Percentiles rank a stretch among this genome's conserved stretches.
phyloP scores from a whole-genome alignment of 169 alveolate genomes.

The Plasmodium sp. region DNA sequence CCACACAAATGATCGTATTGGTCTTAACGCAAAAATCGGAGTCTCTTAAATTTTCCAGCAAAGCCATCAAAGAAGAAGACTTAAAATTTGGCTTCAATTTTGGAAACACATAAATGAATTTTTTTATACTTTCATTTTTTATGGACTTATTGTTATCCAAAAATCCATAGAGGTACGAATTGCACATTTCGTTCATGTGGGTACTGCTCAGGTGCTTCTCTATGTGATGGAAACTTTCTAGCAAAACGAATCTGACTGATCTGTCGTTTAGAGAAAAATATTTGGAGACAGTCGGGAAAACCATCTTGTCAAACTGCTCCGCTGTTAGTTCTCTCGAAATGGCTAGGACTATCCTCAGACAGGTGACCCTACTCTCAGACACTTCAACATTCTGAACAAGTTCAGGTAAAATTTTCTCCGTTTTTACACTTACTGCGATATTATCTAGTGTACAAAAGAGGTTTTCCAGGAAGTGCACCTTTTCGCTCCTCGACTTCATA shows the following conservation, averaged over 20 bases:
- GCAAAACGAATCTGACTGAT: conserved; percentile 27
- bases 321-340: conserved; percentile 33
- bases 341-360: conserved; percentile 37
- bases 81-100: conserved; percentile 76
- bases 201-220: conserved; percentile 20
- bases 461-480: conserved; percentile 64
- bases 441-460: conserved; percentile 67
- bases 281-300: conserved; percentile 24
- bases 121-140: conserved; percentile 81
- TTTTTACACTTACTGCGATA: conserved; percentile 75
- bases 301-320: conserved; percentile 22
- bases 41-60: conserved; percentile 79
- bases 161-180: conserved; percentile 75
- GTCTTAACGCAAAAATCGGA: conserved; percentile 78
- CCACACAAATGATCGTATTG: conserved; percentile 83
- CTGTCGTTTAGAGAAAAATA: conserved; percentile 54
- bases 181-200: conserved; percentile 48
- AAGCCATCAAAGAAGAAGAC: conserved; percentile 38
- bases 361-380: conserved; percentile 26
- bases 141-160: conserved; percentile 79
- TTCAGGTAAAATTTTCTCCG: conserved; percentile 69
- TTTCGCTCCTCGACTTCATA: conserved; percentile 76
- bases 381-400: conserved; percentile 45
- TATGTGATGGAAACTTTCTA: conserved; percentile 29
- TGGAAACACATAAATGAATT: conserved; percentile 77